phyloP scores from a whole-genome alignment of 805 yeast genomes.

The Zygoascus tannicola region DNA sequence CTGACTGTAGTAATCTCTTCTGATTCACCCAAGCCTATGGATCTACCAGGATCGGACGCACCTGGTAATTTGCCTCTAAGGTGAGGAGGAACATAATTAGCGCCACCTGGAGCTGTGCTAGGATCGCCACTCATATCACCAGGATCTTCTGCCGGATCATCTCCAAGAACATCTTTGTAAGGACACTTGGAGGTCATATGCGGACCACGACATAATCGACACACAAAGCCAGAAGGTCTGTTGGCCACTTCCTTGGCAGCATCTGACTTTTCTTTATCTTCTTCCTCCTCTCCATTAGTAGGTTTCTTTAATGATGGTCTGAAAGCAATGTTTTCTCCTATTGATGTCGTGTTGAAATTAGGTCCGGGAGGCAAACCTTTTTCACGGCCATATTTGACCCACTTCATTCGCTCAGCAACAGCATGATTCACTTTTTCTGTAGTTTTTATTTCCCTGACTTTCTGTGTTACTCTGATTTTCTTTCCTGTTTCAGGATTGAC shows the following conservation, averaged over 20 bases:
- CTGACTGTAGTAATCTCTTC: constrained; percentile 72
- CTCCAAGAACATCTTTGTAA: constrained; percentile 75
- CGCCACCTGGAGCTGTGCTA: constrained; percentile 25
- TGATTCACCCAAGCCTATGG: constrained; percentile 43
- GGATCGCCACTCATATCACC: constrained; percentile 26
- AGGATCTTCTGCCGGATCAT: constrained; percentile 34
- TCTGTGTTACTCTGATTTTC: constrained; percentile 81
- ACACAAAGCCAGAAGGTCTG: constrained; percentile 41
- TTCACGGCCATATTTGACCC: constrained; percentile 86
- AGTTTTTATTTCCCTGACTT: constrained; percentile 63
- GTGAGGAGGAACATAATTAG: constrained; percentile 53
- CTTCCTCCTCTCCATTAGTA: constrained; percentile 43
- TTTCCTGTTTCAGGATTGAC: constrained; percentile 62
- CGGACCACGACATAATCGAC: constrained; percentile 90
- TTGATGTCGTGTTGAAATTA: constrained; percentile 75
- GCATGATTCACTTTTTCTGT: constrained; percentile 75
- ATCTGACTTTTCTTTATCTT: constrained; percentile 47
- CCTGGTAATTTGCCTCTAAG: constrained; percentile 38
- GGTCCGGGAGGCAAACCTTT: constrained; percentile 71
- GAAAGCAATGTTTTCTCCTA: constrained; percentile 75
- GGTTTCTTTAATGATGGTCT: constrained; percentile 44
- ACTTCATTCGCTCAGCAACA: constrained; percentile 79
- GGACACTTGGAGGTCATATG: constrained; percentile 96
- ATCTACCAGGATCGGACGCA: constrained; percentile 35
- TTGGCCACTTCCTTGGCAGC: constrained; percentile 35